Conservation (phyloP, 192 early-diverging fungal species). For the Coemansia sp. region DNA sequence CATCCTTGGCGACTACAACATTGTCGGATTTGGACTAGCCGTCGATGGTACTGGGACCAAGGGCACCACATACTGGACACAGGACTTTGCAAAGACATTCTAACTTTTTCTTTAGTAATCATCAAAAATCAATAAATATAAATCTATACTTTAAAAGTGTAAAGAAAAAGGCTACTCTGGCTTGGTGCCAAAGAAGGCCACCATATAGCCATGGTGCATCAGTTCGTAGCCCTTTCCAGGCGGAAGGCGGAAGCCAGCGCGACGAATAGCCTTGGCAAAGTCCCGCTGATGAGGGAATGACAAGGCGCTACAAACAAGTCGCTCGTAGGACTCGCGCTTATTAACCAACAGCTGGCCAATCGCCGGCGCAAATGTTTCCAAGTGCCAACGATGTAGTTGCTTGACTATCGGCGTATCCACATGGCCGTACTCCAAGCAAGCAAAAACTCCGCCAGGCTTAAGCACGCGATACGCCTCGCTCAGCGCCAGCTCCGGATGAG, state of each 20-base stretch:
- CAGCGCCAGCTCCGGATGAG: constrained; percentile 81
- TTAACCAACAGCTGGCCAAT: constrained; percentile 74
- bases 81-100: constrained; percentile 17
- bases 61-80: constrained; percentile 34
- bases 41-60: neutral
- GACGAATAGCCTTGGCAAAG: constrained; percentile 81
- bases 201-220: constrained; percentile 33
- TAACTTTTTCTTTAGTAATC: neutral
- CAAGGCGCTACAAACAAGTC: constrained; percentile 85
- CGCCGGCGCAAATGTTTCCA: constrained; percentile 82
- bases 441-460: constrained; percentile 90
- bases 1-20: constrained; percentile 22
- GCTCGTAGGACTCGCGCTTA: constrained; percentile 86
- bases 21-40: constrained; percentile 19
- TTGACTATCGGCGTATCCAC: constrained; percentile 79
- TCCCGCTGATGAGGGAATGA: constrained; percentile 81
- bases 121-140: neutral
- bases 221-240: constrained; percentile 73
- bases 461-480: constrained; percentile 87
- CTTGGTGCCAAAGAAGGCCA: constrained; percentile 25
- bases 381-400: constrained; percentile 78
- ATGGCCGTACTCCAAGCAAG: constrained; percentile 85
- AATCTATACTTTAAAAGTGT: neutral
- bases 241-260: constrained; percentile 78
- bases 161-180: constrained; percentile 8